Conservation (phyloP, 176 grass and related monocot genomes). For the Sorghum bicolor region DNA sequence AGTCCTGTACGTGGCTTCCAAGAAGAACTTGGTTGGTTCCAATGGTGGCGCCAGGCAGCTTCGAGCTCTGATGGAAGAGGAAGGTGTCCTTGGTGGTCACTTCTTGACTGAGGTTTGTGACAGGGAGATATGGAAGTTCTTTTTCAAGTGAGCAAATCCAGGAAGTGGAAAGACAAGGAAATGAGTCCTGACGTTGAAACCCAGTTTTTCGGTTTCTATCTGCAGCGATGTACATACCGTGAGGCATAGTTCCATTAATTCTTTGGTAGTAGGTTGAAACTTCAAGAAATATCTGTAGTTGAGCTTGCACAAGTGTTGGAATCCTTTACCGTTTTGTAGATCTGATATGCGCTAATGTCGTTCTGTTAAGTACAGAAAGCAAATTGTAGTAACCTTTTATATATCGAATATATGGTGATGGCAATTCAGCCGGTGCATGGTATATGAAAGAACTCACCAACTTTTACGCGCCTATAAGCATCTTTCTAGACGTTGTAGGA, state of each 20-base stretch:
- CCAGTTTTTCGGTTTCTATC: conserved; percentile 19
- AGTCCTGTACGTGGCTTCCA: conserved; percentile 68
- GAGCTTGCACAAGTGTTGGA: conserved; percentile 19
- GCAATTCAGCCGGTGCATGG: conserved; percentile 10
- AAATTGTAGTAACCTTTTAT: conserved; percentile 15
- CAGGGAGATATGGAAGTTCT: conserved; percentile 86
- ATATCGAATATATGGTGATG: conserved; percentile 21
- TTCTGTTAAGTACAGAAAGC: conserved; percentile 16
- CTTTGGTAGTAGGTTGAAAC: conserved; percentile 37
- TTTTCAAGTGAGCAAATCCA: conserved; percentile 62
- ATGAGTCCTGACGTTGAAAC: background rate
- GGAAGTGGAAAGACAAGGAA: conserved; percentile 1
- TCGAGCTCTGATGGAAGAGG: conserved; percentile 74
- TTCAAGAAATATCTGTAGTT: conserved; percentile 10
- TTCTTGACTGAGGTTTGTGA: conserved; percentile 62
- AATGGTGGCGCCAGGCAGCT: conserved; percentile 60
- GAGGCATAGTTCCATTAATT: conserved; percentile 51
- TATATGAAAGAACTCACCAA: conserved; percentile 7
- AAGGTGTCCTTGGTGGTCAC: conserved; percentile 68
- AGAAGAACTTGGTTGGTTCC: conserved; percentile 84
- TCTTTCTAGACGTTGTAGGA: too few relatives aligned
- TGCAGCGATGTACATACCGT: conserved; percentile 42
- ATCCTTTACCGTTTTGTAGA: conserved; percentile 1
- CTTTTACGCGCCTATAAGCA: background rate
- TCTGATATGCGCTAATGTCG: background rate